Evolutionary conservation across 2,329 filamentous ascomycete genomes (phyloP).

Genomic region (Colletotrichum sp.): DNA sequence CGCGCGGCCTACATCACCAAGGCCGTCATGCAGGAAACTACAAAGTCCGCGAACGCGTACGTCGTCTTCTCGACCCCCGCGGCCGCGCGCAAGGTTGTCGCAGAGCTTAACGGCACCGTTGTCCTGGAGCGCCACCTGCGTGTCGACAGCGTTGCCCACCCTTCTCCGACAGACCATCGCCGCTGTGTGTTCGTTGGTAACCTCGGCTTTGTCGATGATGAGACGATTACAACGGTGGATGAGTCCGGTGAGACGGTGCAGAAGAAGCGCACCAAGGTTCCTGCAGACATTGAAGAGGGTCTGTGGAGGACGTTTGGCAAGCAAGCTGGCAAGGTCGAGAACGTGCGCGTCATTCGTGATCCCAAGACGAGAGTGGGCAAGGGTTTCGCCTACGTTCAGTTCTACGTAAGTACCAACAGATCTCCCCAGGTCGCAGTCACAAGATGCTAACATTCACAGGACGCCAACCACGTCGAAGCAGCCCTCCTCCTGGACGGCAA

Average conservation of each 20-base stretch:
- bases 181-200: conserved; percentile 97
- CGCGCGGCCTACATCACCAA: conserved; percentile 94
- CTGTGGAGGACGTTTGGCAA: conserved; percentile 83
- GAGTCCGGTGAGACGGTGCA: conserved; percentile 70
- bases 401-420: conserved; percentile 62
- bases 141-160: conserved; percentile 90
- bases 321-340: conserved; percentile 82
- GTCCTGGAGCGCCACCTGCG: conserved; percentile 88
- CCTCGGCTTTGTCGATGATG: conserved; percentile 93
- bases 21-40: conserved; percentile 88
- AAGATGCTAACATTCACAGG: conserved; percentile 45
- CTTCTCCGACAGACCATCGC: conserved; percentile 79
- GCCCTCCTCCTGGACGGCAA: conserved; percentile 88
- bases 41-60: conserved; percentile 93
- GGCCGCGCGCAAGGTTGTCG: conserved; percentile 78
- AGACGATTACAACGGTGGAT: conserved; percentile 71
- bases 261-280: conserved; percentile 76
- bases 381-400: conserved; percentile 97
- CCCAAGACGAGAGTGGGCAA: conserved; percentile 92
- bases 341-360: conserved; percentile 90
- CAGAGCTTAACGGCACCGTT: conserved; percentile 81
- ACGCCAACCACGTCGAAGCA: conserved; percentile 88
- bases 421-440: neutral
- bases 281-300: conserved; percentile 90
- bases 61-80: conserved; percentile 80